These are phyloP conservation scores for Eleusine indica DNA, from an alignment of 176 grass and related monocot species.

Conservation along the genomic window DNA sequence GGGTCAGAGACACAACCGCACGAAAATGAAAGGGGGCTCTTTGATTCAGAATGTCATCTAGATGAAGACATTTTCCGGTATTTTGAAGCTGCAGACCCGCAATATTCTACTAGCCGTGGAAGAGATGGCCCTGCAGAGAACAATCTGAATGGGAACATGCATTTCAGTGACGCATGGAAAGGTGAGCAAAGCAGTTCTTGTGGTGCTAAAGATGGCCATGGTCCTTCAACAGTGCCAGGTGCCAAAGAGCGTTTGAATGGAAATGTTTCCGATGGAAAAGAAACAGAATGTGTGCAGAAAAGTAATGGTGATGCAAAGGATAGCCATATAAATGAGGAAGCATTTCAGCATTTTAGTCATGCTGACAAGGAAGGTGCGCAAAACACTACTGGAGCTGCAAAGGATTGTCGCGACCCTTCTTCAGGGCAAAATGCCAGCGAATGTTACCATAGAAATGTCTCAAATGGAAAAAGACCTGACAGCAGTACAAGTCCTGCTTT, in stretches of 20 bases:
- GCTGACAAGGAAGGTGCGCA: not conserved
- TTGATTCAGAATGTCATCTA: slow-evolving; percentile 4
- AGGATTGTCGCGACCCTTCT: slow-evolving; percentile 32
- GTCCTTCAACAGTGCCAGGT: slow-evolving; percentile 42
- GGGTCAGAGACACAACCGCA: slow-evolving; percentile 31
- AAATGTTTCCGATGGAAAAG: slow-evolving; percentile 34
- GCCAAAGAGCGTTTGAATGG: not conserved
- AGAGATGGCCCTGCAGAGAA: not conserved
- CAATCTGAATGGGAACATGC: not conserved
- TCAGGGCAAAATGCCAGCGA: slow-evolving; percentile 31
- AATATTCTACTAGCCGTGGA: not conserved
- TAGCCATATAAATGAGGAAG: not conserved
- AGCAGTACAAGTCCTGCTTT: slow-evolving; percentile 12
- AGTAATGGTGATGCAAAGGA: not conserved
- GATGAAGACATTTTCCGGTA: slow-evolving; percentile 13
- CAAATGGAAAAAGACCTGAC: slow-evolving; percentile 28
- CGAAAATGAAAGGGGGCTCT: not conserved
- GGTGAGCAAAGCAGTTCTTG: slow-evolving; percentile 13
- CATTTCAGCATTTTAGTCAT: slow-evolving; percentile 30
- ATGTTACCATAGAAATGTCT: slow-evolving; percentile 24
- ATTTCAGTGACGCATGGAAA: slow-evolving; percentile 20
- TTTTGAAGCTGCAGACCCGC: not conserved
- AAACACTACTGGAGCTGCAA: slow-evolving; percentile 21
- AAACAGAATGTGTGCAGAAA: slow-evolving; percentile 5
- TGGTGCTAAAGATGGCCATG: slow-evolving; percentile 22